Conservation (phyloP, 2,329 filamentous ascomycete genomes). For the Ambrosiella xylebori region DNA sequence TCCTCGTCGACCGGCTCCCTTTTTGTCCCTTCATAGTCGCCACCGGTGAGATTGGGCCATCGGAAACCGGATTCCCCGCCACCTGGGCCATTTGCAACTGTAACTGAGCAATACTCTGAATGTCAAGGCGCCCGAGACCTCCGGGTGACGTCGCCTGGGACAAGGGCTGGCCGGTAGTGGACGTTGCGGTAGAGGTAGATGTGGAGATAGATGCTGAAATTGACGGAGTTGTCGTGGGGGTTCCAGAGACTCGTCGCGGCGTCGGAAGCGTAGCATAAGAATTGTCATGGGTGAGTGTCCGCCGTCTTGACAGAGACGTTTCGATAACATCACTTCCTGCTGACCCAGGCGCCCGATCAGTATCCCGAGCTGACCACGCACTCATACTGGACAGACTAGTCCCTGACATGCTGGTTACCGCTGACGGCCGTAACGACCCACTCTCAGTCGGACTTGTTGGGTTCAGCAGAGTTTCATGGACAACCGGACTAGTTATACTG, state of each 20-base stretch:
- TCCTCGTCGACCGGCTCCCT: slow-evolving; percentile 25
- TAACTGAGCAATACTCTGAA: slow-evolving; percentile 7
- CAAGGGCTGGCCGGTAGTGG: not conserved
- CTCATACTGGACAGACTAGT: slow-evolving; percentile 3
- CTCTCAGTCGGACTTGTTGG: not conserved
- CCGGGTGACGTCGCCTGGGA: slow-evolving; percentile 1
- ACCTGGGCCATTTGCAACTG: slow-evolving; percentile 6
- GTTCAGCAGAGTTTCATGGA: slow-evolving; percentile 3
- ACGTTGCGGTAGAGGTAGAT: not conserved
- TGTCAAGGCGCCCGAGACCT: slow-evolving; percentile 11
- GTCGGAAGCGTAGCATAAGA: not conserved
- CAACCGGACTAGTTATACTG: not conserved
- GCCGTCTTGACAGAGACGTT: slow-evolving; percentile 6
- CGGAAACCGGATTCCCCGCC: not conserved
- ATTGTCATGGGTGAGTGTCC: not conserved
- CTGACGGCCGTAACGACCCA: no score
- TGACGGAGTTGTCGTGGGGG: not conserved
- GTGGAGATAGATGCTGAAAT: not conserved
- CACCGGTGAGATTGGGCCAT: slow-evolving; percentile 5
- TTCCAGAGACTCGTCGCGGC: not conserved
- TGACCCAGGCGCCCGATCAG: slow-evolving; percentile 29
- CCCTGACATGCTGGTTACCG: slow-evolving; percentile 14
- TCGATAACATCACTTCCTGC: slow-evolving; percentile 31
- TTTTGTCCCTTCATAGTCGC: slow-evolving; percentile 17
- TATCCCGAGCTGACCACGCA: slow-evolving; percentile 14